phyloP scores from a whole-genome alignment of 192 early-diverging fungal genomes.

The Coemansia nantahalensis region DNA sequence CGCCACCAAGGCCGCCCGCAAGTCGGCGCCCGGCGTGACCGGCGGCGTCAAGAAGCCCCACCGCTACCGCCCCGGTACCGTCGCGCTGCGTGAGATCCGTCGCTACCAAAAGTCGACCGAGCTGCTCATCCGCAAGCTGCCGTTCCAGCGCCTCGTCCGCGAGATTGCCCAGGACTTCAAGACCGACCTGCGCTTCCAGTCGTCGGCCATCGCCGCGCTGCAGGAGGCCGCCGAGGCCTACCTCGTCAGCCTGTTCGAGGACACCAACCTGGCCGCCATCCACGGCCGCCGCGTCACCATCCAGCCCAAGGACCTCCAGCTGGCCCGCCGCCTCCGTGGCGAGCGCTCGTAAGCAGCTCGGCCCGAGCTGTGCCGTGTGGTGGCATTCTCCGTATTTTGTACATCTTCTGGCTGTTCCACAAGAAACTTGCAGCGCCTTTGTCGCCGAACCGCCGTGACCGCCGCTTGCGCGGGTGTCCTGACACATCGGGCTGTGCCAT shows the following conservation, averaged over 20 bases:
- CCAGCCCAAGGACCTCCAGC: slow-evolving; percentile 89
- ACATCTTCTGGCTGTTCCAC: too few relatives aligned
- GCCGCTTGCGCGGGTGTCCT: too few relatives aligned
- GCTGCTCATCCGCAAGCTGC: slow-evolving; percentile 89
- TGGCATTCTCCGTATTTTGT: too few relatives aligned
- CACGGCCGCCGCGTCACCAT: slow-evolving; percentile 94
- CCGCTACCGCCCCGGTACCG: slow-evolving; percentile 86
- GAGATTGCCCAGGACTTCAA: slow-evolving; percentile 62
- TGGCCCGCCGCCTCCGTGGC: slow-evolving; percentile 87
- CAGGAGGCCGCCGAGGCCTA: slow-evolving; percentile 82
- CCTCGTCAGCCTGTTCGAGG: slow-evolving; percentile 84
- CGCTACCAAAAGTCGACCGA: slow-evolving; percentile 96
- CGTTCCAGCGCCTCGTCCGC: slow-evolving; percentile 77
- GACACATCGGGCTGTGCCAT: too few relatives aligned
- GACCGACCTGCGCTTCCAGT: slow-evolving; percentile 68
- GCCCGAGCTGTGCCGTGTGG: too few relatives aligned
- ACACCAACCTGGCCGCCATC: slow-evolving; percentile 89
- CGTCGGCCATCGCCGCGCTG: slow-evolving; percentile 70
- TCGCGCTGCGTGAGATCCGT: slow-evolving; percentile 90
- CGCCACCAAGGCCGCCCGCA: slow-evolving; percentile 98
- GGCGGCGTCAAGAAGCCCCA: slow-evolving; percentile 95
- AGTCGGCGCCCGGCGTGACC: slow-evolving; percentile 83
- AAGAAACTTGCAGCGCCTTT: too few relatives aligned
- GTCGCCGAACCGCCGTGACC: too few relatives aligned
- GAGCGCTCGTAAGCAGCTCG: too few relatives aligned